Conservation (phyloP, 2,329 filamentous ascomycete species). For the Ascomycota sp. region DNA sequence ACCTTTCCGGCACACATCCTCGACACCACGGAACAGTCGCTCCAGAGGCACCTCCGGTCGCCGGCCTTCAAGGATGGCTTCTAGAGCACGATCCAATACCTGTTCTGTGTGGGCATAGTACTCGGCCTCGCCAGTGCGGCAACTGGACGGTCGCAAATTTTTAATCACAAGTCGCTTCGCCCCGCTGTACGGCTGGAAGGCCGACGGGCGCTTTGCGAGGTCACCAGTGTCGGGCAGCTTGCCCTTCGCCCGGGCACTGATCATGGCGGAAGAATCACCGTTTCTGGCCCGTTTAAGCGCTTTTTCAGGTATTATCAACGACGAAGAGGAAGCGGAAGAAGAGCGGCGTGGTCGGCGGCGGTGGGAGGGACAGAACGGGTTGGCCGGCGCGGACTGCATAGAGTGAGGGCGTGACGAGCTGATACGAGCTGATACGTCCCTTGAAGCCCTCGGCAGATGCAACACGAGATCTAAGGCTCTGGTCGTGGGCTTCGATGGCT, state of each 20-base stretch:
- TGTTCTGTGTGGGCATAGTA: constrained; percentile 62
- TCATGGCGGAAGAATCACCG: constrained; percentile 10
- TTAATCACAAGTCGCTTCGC: constrained; percentile 84
- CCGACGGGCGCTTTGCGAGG: constrained; percentile 13
- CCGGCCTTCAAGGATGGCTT: constrained; percentile 47
- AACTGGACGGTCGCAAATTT: constrained; percentile 53
- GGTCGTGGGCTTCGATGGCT: too few relatives aligned
- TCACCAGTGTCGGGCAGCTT: constrained; percentile 19
- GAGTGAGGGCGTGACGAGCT: constrained; percentile 2
- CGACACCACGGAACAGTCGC: constrained; percentile 72
- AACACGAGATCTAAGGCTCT: too few relatives aligned
- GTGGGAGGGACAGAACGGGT: constrained; percentile 12
- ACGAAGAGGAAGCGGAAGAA: constrained; percentile 9
- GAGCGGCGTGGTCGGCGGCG: constrained; percentile 17
- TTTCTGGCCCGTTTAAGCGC: constrained; percentile 13
- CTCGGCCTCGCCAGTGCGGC: constrained; percentile 37
- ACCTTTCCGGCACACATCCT: constrained; percentile 73
- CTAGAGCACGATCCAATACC: constrained; percentile 54
- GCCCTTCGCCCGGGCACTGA: constrained; percentile 17
- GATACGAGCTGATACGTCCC: neutral
- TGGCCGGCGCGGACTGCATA: constrained; percentile 14
- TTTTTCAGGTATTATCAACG: constrained; percentile 5
- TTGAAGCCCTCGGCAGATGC: neutral
- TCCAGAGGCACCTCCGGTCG: constrained; percentile 59
- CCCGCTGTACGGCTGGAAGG: constrained; percentile 54